A percentile compares a stretch with the other conserved stretches of the same genome.
Conservation (phyloP, 2,329 filamentous ascomycete species). For the Phialophora chinensis region DNA sequence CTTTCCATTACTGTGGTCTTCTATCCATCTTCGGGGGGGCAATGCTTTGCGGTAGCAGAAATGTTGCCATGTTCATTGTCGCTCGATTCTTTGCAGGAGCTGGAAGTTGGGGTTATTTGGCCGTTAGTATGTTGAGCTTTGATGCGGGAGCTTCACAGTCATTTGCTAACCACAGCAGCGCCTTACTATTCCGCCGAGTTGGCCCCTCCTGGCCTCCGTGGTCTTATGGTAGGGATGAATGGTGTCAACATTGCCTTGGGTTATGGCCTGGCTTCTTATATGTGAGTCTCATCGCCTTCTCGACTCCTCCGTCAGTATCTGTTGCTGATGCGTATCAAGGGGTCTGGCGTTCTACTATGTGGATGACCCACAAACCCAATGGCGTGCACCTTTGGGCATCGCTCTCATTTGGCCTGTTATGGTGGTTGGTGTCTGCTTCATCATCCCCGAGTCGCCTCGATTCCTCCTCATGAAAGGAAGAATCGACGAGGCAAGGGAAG, state of each 20-base stretch:
- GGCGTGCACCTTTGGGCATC: constrained; percentile 32
- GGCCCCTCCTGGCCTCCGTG: constrained; percentile 32
- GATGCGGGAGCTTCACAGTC: background rate
- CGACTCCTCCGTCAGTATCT: no score
- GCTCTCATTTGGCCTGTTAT: constrained; percentile 32
- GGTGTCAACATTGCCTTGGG: constrained; percentile 35
- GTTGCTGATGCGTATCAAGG: no score
- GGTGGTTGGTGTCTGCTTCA: constrained; percentile 37
- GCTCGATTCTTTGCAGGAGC: constrained; percentile 31
- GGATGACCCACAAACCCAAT: constrained; percentile 23
- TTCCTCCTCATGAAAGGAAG: constrained; percentile 41
- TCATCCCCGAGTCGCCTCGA: constrained; percentile 42
- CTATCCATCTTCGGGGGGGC: constrained; percentile 29
- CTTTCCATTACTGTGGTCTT: constrained; percentile 47
- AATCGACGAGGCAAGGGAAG: constrained; percentile 38
- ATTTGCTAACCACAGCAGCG: constrained; percentile 8
- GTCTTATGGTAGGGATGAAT: constrained; percentile 35
- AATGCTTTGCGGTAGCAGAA: constrained; percentile 20
- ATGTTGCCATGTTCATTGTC: constrained; percentile 29
- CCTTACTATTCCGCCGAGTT: constrained; percentile 32
- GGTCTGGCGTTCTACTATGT: constrained; percentile 33
- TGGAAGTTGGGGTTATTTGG: constrained; percentile 30
- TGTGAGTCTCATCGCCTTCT: background rate
- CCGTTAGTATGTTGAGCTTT: constrained; percentile 19
- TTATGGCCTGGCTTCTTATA: constrained; percentile 31